Evolutionary conservation across 805 yeast genomes (phyloP), one percentile per base, ranked within the genome.

Genomic region (Lipomyces spencermartinsiae): DNA sequence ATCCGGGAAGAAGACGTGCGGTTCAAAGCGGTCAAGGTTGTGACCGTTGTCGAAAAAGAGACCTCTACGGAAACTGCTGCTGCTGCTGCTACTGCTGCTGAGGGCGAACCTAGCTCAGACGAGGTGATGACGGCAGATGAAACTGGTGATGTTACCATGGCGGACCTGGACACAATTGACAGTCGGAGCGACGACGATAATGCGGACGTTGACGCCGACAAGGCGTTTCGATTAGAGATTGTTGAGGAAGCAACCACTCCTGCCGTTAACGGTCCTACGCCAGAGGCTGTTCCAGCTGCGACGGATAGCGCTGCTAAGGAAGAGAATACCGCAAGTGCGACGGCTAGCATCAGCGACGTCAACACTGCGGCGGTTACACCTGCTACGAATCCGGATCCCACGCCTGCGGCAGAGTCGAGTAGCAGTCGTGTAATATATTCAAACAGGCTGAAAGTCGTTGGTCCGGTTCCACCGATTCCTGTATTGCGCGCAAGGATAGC

Each of bases 181-280:
- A 46, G 57, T 22, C 56, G 60, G 51, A 61, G 70, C 78, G 64
- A 55, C 19, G 59, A 46, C 4, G 59, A n/a, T 68, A 85, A 84
- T 31, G 89, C 87, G 33, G 87, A 84, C 65, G 89, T 87, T 74
- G 94, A 90, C 78, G 94, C 97, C 0, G 98, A 93, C 78, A 94
- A 91, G 75, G 97, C 97, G n/a, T 94, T 92, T 78, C 84, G 90
- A 60, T 85, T 92, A 10, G 82, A 85, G 75, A 82, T 86, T 6
- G 82, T 91, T 46, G 71, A 70, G 39, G 57, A 61, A 34, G 53
- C 60, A 12, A 14, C 12, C 10, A 1, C 35, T 34, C 16, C 57
- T 10, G 60, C 9, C 5, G 9, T 14, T 16, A n/a, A 56, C 34
- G 55, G 33, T 16, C 16, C 62, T 16, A 51, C 31, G 12, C 22